Conservation (phyloP, 257 asterid species). For the Nicotiana noctiflora region DNA sequence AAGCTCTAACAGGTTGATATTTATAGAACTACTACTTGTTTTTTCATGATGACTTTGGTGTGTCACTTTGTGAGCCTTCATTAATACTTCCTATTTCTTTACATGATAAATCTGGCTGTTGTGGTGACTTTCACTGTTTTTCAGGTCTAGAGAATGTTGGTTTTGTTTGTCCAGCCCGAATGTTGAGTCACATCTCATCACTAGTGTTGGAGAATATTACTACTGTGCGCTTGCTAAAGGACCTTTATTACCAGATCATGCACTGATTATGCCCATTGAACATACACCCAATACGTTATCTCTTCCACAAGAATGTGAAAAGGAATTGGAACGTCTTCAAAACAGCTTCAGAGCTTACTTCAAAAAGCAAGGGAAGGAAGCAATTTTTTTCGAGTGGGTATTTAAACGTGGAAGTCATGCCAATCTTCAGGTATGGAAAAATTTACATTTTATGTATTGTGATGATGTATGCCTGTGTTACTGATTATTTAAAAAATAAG, state of each 20-base stretch:
- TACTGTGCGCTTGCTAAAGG: conserved; percentile 96
- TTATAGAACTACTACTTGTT: not conserved
- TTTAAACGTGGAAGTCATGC: conserved; percentile 81
- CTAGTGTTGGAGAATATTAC: conserved; percentile 67
- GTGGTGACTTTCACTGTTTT: conserved; percentile 14
- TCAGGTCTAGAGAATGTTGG: conserved; percentile 95
- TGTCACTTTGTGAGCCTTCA: not conserved
- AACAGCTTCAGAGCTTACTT: conserved; percentile 69
- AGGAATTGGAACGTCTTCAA: conserved; percentile 47
- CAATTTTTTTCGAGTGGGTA: conserved; percentile 88
- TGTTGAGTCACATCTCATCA: conserved; percentile 77
- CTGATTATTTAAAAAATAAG: not conserved
- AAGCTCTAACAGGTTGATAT: conserved; percentile 46
- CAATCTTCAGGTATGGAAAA: conserved; percentile 71
- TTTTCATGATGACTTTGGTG: not conserved
- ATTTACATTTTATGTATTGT: not conserved
- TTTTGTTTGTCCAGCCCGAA: conserved; percentile 84
- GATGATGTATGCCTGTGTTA: not conserved
- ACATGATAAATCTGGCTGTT: not conserved
- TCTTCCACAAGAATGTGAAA: conserved; percentile 62
- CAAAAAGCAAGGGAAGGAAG: conserved; percentile 65
- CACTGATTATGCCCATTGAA: conserved; percentile 80
- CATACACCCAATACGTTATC: conserved; percentile 76
- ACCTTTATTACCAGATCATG: conserved; percentile 78
- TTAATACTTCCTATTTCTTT: not conserved